Conservation (phyloP, 1,284 basidiomycete species). For the Athelia sp. region DNA sequence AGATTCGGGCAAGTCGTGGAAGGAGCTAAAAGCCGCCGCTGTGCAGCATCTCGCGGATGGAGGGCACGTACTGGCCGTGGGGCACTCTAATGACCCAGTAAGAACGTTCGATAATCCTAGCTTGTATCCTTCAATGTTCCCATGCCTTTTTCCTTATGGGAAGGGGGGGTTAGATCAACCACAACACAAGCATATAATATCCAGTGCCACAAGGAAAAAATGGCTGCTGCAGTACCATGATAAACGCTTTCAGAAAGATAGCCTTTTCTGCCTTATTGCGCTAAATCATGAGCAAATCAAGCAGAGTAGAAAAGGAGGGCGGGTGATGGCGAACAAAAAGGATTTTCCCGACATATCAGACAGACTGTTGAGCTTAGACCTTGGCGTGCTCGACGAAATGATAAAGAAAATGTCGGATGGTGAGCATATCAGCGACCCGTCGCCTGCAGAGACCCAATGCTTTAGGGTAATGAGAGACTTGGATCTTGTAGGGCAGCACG, state of each 20-base stretch:
- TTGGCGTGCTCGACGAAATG: slow-evolving; percentile 16
- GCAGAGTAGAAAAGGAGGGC: slow-evolving; percentile 15
- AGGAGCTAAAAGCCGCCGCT: neutral
- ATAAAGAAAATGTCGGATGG: slow-evolving; percentile 15
- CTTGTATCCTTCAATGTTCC: slow-evolving; percentile 28
- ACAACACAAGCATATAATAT: slow-evolving; percentile 6
- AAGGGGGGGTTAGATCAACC: slow-evolving; percentile 22
- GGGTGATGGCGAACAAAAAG: slow-evolving; percentile 19
- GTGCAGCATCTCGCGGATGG: slow-evolving; percentile 14
- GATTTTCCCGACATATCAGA: slow-evolving; percentile 22
- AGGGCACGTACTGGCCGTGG: slow-evolving; percentile 16
- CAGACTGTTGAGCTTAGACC: slow-evolving; percentile 20
- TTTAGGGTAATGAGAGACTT: slow-evolving; percentile 28
- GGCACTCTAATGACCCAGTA: slow-evolving; percentile 15
- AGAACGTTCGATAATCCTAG: slow-evolving; percentile 24
- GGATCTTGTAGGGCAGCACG: slow-evolving; percentile 25
- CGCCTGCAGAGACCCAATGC: slow-evolving; percentile 25
- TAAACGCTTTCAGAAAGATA: slow-evolving; percentile 31
- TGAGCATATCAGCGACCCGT: slow-evolving; percentile 18
- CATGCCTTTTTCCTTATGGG: slow-evolving; percentile 34
- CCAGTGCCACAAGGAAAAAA: slow-evolving; percentile 15
- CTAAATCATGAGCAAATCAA: slow-evolving; percentile 37
- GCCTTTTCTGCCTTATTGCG: slow-evolving; percentile 29
- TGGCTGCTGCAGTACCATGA: slow-evolving; percentile 31
- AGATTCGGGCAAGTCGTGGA: neutral